phyloP scores from a whole-genome alignment of 768 basidiomycete species.

The Calocybe cyanea region DNA sequence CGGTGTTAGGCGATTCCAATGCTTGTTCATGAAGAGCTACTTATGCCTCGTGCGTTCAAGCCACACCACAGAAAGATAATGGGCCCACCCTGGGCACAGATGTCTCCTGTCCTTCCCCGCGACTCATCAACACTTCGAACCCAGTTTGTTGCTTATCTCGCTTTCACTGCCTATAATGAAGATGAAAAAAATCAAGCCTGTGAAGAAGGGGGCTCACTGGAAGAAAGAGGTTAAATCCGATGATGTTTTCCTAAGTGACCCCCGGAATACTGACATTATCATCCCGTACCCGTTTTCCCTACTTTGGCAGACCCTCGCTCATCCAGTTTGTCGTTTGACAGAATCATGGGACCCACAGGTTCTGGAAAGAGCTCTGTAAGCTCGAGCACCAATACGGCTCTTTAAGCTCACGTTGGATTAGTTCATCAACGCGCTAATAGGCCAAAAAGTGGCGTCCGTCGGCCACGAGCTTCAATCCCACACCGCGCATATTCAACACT shows the following conservation, averaged over 20 bases:
- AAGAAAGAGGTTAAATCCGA: slow-evolving; percentile 13
- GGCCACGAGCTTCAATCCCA: slow-evolving; percentile 18
- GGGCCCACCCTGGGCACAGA: neutral
- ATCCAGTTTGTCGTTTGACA: neutral
- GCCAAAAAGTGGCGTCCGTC: slow-evolving; percentile 13
- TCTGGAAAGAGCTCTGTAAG: slow-evolving; percentile 20
- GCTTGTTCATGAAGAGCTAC: neutral
- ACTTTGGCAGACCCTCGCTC: neutral
- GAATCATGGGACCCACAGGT: slow-evolving; percentile 20
- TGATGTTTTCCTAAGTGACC: slow-evolving; percentile 13
- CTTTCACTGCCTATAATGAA: neutral
- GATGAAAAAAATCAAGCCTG: slow-evolving; percentile 4
- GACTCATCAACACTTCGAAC: neutral
- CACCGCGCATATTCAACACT: slow-evolving; percentile 18
- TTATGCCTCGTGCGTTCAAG: neutral
- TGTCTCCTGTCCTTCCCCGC: neutral
- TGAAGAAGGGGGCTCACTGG: slow-evolving; percentile 8
- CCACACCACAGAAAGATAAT: neutral
- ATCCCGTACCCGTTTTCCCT: slow-evolving; percentile 12
- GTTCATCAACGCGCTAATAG: slow-evolving; percentile 24
- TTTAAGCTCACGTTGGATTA: neutral
- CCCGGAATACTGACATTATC: slow-evolving; percentile 12
- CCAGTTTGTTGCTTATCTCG: neutral
- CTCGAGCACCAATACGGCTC: neutral
- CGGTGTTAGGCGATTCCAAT: neutral